A percentile compares a stretch with the other conserved stretches of the same genome.
phyloP scores from a whole-genome alignment of 106 monocot genomes.

The Dendrobium chrysotoxum region DNA sequence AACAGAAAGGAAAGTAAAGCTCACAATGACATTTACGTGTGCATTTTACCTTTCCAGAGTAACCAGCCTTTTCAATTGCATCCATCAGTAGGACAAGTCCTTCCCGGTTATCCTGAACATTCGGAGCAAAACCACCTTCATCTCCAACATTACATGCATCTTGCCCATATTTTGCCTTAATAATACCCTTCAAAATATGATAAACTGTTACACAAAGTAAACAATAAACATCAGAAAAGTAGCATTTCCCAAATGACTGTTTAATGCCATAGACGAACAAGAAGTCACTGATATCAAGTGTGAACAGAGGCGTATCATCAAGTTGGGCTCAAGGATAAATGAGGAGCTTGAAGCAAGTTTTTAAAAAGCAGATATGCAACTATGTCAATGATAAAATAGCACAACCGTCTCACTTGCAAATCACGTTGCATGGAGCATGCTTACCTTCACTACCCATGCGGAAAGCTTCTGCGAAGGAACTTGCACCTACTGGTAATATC shows the following conservation, averaged over 20 bases:
- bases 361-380: no score
- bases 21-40: not conserved
- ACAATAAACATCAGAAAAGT: not conserved
- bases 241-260: not conserved
- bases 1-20: not conserved
- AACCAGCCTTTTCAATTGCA: slow-evolving; percentile 96
- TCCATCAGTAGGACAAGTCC: slow-evolving; percentile 82
- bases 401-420: not conserved
- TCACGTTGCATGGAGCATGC: not conserved
- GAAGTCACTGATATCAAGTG: no score
- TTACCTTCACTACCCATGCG: slow-evolving; percentile 97
- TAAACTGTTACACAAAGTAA: slow-evolving; percentile 53
- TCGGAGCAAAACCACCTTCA: slow-evolving; percentile 98
- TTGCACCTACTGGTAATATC: slow-evolving; percentile 91
- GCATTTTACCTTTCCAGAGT: slow-evolving; percentile 70
- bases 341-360: no score
- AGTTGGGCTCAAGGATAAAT: not conserved
- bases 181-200: slow-evolving; percentile 82
- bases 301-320: no score
- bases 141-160: slow-evolving; percentile 99
- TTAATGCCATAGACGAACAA: no score
- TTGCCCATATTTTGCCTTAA: slow-evolving; percentile 96
- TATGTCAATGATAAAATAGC: no score
- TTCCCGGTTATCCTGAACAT: slow-evolving; percentile 93
- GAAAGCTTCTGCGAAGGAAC: slow-evolving; percentile 87